Base-by-base conservation (phyloP, 1,139 yeast species). In the Lizanozyma gosingica region DNA sequence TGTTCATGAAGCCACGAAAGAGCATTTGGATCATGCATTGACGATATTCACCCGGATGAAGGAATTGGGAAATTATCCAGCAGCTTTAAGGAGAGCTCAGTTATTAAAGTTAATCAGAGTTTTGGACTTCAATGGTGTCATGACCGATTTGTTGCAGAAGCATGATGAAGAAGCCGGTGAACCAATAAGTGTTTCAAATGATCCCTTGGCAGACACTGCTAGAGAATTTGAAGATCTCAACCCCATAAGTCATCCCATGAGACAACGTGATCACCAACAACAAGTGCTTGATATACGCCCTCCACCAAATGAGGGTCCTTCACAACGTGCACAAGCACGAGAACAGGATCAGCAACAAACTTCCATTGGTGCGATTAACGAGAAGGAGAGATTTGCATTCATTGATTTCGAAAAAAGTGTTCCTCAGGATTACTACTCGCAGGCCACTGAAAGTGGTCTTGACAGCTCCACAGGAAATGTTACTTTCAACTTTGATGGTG, bases 21-120 rank as follows among this genome's bases (percentile, higher is more conserved):
- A 73, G 35, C 87, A 83, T 51, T 63, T 85, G 43, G 90, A 83
- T 52, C 88, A 82, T 55, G 88, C 94, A 0, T 61, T 85, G 35
- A 66, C 62, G 3, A 73, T 84, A 3, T 81, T 85, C 51, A 79
- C 86, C 8, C 78, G 74, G 49, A 84, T 85, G 92, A 77, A 83
- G 51, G 72, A 75, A 43, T 63, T 83, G 42, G 92, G 94, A 0
- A 83, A 83, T 51, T 80, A 81, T 53, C 90, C 92, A 0, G 90
- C 90, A 1, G 84, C 84, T 6, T 61, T 81, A 18, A 68, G 94
- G 52, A 64, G 87, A 46, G 85, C 84, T 0, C 94, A 84, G 52
- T 59, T 84, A 34, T 61, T 84, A 42, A 80, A 80, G 45, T 63
- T 84, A 41, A 73, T 83, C 48, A 65, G 76, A 34, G 76, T 83